Evolutionary conservation across 2,329 filamentous ascomycete genomes (phyloP), one percentile per base, ranked within the genome.

Genomic region (Didymella keratinophila): DNA sequence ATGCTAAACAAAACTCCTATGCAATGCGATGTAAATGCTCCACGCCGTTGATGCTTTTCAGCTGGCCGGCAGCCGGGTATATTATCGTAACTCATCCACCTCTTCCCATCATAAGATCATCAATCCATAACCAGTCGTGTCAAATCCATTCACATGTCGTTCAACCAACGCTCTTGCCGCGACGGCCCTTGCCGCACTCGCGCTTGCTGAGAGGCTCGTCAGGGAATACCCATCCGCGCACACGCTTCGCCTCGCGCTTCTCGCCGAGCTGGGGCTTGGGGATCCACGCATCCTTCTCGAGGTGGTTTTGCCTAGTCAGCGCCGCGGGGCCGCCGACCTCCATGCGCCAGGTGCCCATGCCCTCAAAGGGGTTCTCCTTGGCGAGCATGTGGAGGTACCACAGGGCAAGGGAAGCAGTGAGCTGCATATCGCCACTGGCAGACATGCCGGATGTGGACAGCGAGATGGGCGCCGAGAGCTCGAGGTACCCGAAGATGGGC

Each of bases 401-500:
- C 32, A 93, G 84, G 0, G 90, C 90, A 8, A 93, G 82, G 61
- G 87, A 86, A 12, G 89, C 89, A 0, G 90, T 92, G 68, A 91
- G 82, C 53, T 83, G 82, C 6, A 81, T 75, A 45, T 79, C 78
- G 6, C 73, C 77, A 65, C 65, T 78, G 1, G 72, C 64, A 53
- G 74, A 63, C 3, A 65, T 27, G 37, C 74, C 61, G 60, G 76
- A 45, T 0, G 81, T 80, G 34, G 81, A 82, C 49, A 87, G 81
- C 6, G 82, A 78, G 52, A 88, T 84, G 0, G 86, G 81, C 0
- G 83, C 72, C 0, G 84, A 81, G 27, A 96, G 84, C 76, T 98
- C 93, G 5, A 97, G 82, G 76, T 89, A 92, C n/a, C 94, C 93
- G 72, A 97, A 97, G 74, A 92, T 88, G 0, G 93, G 93, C 39